These are phyloP conservation scores for Linnemannia schmuckeri DNA, from an alignment of 192 early-diverging fungal species.

Conservation along the genomic window DNA sequence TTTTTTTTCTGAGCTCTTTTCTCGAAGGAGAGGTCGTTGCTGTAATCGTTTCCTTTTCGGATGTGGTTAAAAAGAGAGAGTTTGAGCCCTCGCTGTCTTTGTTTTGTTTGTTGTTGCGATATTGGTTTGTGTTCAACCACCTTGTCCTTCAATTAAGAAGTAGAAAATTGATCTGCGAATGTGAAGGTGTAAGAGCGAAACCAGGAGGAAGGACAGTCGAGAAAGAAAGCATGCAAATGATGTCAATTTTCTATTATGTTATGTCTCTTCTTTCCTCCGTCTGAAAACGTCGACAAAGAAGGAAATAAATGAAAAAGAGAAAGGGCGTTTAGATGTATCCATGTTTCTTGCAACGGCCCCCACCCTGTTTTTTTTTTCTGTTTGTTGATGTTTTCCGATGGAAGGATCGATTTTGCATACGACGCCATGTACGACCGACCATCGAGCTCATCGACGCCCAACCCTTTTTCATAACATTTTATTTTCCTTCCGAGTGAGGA, in stretches of 20 bases:
- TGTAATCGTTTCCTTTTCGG: slow-evolving; percentile 3
- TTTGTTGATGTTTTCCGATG: not conserved
- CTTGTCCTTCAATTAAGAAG: not conserved
- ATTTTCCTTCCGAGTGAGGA: not conserved
- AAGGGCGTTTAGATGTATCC: no score
- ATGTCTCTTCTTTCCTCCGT: no score
- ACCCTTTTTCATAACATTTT: not conserved
- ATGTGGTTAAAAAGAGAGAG: not conserved
- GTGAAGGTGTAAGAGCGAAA: no score
- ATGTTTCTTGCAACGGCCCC: no score
- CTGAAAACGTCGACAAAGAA: no score
- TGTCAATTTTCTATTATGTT: no score
- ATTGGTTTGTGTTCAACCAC: not conserved
- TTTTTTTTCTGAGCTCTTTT: not conserved
- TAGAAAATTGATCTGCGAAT: not conserved
- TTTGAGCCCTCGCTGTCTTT: not conserved
- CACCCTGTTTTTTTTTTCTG: not conserved
- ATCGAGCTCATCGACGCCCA: not conserved
- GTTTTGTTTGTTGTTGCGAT: not conserved
- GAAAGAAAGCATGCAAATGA: no score
- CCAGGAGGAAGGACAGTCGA: not conserved
- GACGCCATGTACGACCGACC: not conserved
- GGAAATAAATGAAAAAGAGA: no score
- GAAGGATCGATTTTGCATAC: not conserved
- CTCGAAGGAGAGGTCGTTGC: not conserved